Percentiles rank a stretch among this genome's conserved stretches.
phyloP scores from a whole-genome alignment of 306 rosid species.

The Oxytropis ochrocephala region DNA sequence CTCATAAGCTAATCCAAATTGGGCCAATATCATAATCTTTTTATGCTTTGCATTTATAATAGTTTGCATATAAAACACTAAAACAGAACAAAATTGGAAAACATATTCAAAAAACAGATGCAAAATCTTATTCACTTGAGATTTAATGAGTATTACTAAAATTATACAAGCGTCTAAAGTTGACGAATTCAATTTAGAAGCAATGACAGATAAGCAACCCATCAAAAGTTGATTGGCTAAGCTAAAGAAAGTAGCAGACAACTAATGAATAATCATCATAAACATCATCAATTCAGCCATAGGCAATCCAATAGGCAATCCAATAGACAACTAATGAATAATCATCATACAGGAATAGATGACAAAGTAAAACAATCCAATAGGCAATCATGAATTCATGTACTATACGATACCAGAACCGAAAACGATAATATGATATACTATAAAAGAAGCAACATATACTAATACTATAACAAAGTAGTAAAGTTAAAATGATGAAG shows the following conservation, averaged over 20 bases:
- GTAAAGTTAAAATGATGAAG: background rate
- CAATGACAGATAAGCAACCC: background rate
- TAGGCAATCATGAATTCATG: background rate
- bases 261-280: background rate
- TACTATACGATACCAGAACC: background rate
- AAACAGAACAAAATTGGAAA: background rate
- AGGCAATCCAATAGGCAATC: background rate
- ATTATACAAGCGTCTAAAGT: background rate
- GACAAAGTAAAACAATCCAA: conserved; percentile 3
- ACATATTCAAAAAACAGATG: background rate
- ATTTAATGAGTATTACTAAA: background rate
- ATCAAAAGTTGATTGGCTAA: background rate
- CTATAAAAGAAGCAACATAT: background rate
- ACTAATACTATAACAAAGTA: background rate
- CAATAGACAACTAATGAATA: background rate
- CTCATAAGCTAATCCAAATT: background rate
- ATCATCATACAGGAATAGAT: background rate
- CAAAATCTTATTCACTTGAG: background rate
- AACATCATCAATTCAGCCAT: background rate
- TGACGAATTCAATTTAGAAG: background rate
- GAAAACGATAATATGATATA: background rate
- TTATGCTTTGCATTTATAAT: background rate
- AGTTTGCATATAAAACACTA: background rate
- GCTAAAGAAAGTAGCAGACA: background rate
- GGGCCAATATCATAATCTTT: background rate